These are phyloP conservation scores for Kodamaea restingae DNA, from an alignment of 805 yeast species.

Conservation along the genomic window DNA sequence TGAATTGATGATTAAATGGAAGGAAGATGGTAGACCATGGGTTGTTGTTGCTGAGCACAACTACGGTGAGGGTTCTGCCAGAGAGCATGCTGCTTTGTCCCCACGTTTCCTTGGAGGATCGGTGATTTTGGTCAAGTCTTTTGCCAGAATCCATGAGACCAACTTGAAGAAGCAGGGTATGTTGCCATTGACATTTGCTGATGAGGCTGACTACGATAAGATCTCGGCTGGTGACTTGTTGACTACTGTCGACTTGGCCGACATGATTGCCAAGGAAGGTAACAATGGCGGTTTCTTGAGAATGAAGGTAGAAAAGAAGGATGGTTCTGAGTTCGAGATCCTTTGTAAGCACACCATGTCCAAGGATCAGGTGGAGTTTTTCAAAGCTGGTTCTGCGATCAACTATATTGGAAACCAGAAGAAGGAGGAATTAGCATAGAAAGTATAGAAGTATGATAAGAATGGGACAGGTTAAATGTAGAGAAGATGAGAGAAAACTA, in stretches of 20 bases:
- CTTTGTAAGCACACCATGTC: slow-evolving; percentile 94
- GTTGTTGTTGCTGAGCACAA: slow-evolving; percentile 96
- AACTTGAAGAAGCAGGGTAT: slow-evolving; percentile 97
- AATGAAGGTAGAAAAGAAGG: slow-evolving; percentile 67
- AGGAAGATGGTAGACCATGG: slow-evolving; percentile 81
- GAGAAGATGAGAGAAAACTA: too few relatives aligned
- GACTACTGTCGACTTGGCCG: slow-evolving; percentile 69
- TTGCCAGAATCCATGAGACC: slow-evolving; percentile 98
- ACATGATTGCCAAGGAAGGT: slow-evolving; percentile 77
- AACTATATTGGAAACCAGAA: slow-evolving; percentile 73
- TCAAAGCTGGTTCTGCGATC: slow-evolving; percentile 96
- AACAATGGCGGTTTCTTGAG: slow-evolving; percentile 80
- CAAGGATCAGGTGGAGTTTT: slow-evolving; percentile 89
- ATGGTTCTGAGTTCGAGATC: slow-evolving; percentile 68
- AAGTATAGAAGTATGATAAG: neutral
- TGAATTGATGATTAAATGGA: slow-evolving; percentile 96
- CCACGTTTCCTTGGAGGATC: slow-evolving; percentile 94
- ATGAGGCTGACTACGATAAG: slow-evolving; percentile 84
- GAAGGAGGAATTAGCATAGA: slow-evolving; percentile 10
- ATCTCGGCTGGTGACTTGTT: slow-evolving; percentile 73
- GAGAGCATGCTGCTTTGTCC: slow-evolving; percentile 97
- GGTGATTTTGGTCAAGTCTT: slow-evolving; percentile 84
- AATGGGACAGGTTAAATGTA: neutral
- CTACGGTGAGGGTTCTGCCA: slow-evolving; percentile 99
- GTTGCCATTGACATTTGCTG: slow-evolving; percentile 88